These are phyloP conservation scores for Geosiphon pyriformis DNA, from an alignment of 192 early-diverging fungal genomes.

Conservation along the genomic window DNA sequence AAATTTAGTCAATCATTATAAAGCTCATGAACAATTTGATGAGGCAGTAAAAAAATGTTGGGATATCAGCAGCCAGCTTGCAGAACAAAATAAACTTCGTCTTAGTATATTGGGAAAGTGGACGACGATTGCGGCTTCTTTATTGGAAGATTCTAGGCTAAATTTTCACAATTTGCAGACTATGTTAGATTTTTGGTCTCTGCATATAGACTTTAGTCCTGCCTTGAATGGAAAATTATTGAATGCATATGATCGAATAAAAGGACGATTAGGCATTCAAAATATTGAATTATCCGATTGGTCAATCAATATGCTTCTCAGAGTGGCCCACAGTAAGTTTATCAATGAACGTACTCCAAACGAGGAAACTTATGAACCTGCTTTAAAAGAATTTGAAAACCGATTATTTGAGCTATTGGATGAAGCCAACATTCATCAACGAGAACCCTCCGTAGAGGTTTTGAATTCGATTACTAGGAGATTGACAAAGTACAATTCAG, in stretches of 20 bases:
- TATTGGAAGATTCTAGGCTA: neutral
- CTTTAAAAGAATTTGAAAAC: neutral
- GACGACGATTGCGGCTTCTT: neutral
- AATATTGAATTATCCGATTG: neutral
- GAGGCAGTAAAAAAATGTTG: neutral
- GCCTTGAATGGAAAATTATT: neutral
- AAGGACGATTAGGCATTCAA: neutral
- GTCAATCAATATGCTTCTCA: neutral
- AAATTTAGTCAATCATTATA: conserved; percentile 3
- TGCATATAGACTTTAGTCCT: neutral
- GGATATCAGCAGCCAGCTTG: neutral
- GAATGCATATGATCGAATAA: neutral
- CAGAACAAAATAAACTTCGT: neutral
- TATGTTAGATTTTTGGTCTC: neutral
- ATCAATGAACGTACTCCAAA: neutral
- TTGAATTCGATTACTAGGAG: no score
- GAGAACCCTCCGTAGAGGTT: no score
- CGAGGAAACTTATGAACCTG: no score
- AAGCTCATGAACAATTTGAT: neutral
- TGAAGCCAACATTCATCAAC: neutral
- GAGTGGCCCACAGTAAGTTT: no score
- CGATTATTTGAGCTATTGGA: conserved; percentile 1
- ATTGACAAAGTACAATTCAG: neutral
- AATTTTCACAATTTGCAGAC: neutral
- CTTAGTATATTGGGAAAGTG: neutral